Base-by-base conservation (phyloP, 2,329 filamentous ascomycete species). In the Fusarium sp. region DNA sequence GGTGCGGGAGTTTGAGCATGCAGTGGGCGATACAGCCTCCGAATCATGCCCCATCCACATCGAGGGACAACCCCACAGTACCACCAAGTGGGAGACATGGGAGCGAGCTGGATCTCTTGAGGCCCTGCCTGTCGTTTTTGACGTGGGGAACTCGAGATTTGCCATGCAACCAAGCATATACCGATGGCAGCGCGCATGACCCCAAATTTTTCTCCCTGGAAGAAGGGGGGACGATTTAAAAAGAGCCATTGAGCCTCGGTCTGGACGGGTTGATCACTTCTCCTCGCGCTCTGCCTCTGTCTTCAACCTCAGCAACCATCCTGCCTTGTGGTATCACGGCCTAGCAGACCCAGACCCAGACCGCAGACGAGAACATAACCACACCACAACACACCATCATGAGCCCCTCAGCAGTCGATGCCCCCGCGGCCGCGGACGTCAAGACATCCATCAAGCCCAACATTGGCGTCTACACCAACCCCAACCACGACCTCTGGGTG, bases 381-480 rank as follows among this genome's bases (percentile, higher is more conserved):
- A 46, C 44, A 56, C 54, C 51, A 27, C 60, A 50, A 30, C 11
- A 34, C 18, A 27, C 12, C 63, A 75, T 54, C 57, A 82, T 82
- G 80, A 78, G 77, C 60, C 80, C 80, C 62, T 79, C 78, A 48
- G 78, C 76, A 62, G 73, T 77, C 62, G 78, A 80, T 40, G 57
- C 66, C 56, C 64, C 75, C 59, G 69, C 72, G 30, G 62, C 66
- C 34, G 72, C 59, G 28, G 76, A 73, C 28, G 56, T 64, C 60
- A 77, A 75, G 68, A 66, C 73, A 30, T 69, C 73, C 13, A 66
- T 81, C 64, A 96, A 97, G 87, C 84, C 93, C 62, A 98, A 98
- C 83, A 97, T 98, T 78, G 95, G 94, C 74, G 94, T 98, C 72
- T 98, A 92, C 87, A 98, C 95, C 55, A 97, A 98, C 84, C 94